These are phyloP conservation scores for Lithospermum erythrorhizon DNA, from an alignment of 257 asterid genomes.

Conservation along the genomic window DNA sequence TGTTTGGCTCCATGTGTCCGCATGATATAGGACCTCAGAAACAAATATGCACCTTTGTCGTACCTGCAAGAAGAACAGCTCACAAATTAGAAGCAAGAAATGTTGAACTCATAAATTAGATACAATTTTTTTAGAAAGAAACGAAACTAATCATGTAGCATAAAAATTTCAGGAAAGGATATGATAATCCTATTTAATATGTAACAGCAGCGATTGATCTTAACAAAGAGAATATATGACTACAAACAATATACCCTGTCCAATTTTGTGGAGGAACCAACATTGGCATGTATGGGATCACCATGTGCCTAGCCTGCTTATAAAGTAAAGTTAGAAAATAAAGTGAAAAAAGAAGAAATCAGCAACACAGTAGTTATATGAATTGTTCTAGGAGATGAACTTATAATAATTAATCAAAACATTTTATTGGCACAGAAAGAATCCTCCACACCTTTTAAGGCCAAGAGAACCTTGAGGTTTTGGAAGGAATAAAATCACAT, in stretches of 20 bases:
- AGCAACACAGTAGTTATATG: background rate
- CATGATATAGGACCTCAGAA: conserved; percentile 88
- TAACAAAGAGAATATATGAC: background rate
- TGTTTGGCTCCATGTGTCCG: conserved; percentile 97
- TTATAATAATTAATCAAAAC: no score
- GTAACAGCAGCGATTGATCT: background rate
- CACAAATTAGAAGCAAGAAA: background rate
- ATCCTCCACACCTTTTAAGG: background rate
- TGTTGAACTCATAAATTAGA: background rate
- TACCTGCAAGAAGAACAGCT: conserved; percentile 37
- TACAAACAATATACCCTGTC: conserved; percentile 60
- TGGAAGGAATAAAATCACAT: background rate
- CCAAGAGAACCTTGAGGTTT: background rate
- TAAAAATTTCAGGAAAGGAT: background rate
- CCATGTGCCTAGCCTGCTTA: conserved; percentile 93
- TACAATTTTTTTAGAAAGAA: no score
- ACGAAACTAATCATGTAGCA: background rate
- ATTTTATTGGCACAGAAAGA: background rate
- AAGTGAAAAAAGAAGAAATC: background rate
- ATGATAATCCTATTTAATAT: no score
- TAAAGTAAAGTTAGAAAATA: conserved; percentile 9
- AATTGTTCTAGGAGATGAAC: background rate
- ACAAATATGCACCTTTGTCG: conserved; percentile 83
- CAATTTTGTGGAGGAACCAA: conserved; percentile 83
- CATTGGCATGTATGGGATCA: conserved; percentile 99